Base-by-base conservation (phyloP, 2,329 filamentous ascomycete genomes). In the Aspergillus oerlinghausenensis region DNA sequence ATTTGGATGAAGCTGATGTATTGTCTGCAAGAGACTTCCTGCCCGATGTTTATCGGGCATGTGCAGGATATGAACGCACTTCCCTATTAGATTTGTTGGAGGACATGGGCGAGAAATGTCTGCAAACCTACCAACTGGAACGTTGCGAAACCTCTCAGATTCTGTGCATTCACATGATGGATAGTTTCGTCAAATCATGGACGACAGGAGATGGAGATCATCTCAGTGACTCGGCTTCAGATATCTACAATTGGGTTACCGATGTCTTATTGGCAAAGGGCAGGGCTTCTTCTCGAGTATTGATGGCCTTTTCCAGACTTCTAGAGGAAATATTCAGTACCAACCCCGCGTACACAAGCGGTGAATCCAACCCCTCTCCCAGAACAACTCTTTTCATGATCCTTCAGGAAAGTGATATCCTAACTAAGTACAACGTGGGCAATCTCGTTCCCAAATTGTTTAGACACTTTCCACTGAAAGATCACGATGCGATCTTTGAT, bases 401-500 rank as follows among this genome's bases (percentile, higher is more conserved):
- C 23, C 77, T 97, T 7, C 77, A 82, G 45, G 78, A 82, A 14
- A 85, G 88, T 0, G 79, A 84, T 53, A 84, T 93, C 65, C 73
- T 79, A 10, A 87, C 94, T 49, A 94, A 95, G 66, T 92, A 89
- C 66, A 84, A 83, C 57, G 83, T 96, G 53, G 87, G 88, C 0
- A 79, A 84, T 55, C 81, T 82, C 2, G 77, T 97, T 19, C 84
- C 90, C 0, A 78, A 79, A 5, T 80, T 99, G 26, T 99, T 99
- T 70, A 83, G 85, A 11, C 81, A 89, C 1, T 97, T 89, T 67
- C 81, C 92, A n/a, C 80, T 97, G 1, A 88, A 88, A 63, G 80
- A 88, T 49, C 94, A 99, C 65, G 90, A 95, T 56, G 84, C 86
- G 5, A 84, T 97, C 14, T 91, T 97, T 61, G 81, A 91, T 38